Evolutionary conservation across 2,329 filamentous ascomycete genomes (phyloP).

Genomic region (Corynespora cassiicola): DNA sequence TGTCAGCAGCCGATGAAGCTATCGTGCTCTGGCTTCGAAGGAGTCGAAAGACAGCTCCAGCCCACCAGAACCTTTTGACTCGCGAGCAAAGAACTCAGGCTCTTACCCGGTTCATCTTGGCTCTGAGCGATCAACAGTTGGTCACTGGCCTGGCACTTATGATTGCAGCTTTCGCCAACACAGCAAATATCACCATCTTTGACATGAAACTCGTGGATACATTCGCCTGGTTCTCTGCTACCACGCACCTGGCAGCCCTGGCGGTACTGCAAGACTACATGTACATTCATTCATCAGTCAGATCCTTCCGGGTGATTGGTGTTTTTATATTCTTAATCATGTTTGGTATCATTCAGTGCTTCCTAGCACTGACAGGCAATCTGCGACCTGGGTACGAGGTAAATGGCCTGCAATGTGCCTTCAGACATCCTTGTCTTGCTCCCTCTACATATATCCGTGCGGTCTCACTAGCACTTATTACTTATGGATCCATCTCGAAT

Average conservation of each 20-base stretch:
- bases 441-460: too few species aligned
- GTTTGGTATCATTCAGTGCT: too few species aligned
- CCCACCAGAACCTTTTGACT: too few species aligned
- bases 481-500: too few species aligned
- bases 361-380: too few species aligned
- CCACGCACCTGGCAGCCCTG: constrained; percentile 5
- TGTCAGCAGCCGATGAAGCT: background rate
- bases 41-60: background rate
- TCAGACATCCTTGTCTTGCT: too few species aligned
- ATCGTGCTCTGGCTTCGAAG: background rate
- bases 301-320: constrained; percentile 4
- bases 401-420: too few species aligned
- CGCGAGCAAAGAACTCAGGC: constrained; percentile 2
- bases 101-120: constrained; percentile 7
- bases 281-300: constrained; percentile 1
- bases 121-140: constrained; percentile 6
- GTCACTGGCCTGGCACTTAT: constrained; percentile 7
- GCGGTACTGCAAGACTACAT: constrained; percentile 4
- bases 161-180: constrained; percentile 2
- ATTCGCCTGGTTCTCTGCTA: constrained; percentile 7
- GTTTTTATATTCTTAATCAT: too few species aligned
- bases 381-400: too few species aligned
- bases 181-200: background rate
- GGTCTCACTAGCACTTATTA: too few species aligned
- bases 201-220: constrained; percentile 1